phyloP scores from a whole-genome alignment of 2,329 filamentous ascomycete genomes.

The Colletotrichum camelliae region DNA sequence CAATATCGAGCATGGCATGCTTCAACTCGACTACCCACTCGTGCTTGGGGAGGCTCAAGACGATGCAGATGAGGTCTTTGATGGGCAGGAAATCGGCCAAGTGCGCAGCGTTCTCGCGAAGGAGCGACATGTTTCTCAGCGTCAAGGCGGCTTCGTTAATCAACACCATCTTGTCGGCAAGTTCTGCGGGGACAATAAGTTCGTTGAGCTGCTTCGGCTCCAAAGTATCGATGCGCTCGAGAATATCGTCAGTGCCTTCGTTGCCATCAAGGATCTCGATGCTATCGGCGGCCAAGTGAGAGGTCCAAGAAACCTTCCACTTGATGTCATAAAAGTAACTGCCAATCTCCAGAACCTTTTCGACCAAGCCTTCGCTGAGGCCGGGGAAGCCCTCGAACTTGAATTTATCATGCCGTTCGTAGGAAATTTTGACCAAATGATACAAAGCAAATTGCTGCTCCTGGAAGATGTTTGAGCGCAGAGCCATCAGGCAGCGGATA shows the following conservation, averaged over 20 bases:
- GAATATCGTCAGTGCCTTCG: slow-evolving; percentile 55
- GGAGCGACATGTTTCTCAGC: slow-evolving; percentile 93
- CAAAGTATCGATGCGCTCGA: slow-evolving; percentile 74
- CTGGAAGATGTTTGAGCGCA: slow-evolving; percentile 78
- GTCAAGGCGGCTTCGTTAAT: slow-evolving; percentile 88
- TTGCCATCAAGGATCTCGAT: slow-evolving; percentile 48
- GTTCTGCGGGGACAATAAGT: slow-evolving; percentile 74
- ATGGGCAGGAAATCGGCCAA: slow-evolving; percentile 74
- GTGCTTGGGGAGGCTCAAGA: slow-evolving; percentile 76
- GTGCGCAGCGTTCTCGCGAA: slow-evolving; percentile 86
- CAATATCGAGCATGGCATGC: slow-evolving; percentile 89
- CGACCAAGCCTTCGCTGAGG: slow-evolving; percentile 85
- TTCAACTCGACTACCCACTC: slow-evolving; percentile 82
- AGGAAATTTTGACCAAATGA: slow-evolving; percentile 94
- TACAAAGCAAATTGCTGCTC: slow-evolving; percentile 95
- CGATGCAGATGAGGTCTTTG: slow-evolving; percentile 82
- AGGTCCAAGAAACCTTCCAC: slow-evolving; percentile 78
- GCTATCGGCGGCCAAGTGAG: slow-evolving; percentile 47
- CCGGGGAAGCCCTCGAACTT: slow-evolving; percentile 91
- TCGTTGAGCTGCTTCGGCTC: slow-evolving; percentile 61
- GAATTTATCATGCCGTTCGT: slow-evolving; percentile 93
- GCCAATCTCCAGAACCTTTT: slow-evolving; percentile 81
- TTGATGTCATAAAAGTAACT: slow-evolving; percentile 81
- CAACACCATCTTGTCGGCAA: slow-evolving; percentile 73
- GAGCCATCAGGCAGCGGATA: slow-evolving; percentile 81